These are phyloP conservation scores for Ganoderma boninense DNA, from an alignment of 1,284 basidiomycete species.

Conservation along the genomic window DNA sequence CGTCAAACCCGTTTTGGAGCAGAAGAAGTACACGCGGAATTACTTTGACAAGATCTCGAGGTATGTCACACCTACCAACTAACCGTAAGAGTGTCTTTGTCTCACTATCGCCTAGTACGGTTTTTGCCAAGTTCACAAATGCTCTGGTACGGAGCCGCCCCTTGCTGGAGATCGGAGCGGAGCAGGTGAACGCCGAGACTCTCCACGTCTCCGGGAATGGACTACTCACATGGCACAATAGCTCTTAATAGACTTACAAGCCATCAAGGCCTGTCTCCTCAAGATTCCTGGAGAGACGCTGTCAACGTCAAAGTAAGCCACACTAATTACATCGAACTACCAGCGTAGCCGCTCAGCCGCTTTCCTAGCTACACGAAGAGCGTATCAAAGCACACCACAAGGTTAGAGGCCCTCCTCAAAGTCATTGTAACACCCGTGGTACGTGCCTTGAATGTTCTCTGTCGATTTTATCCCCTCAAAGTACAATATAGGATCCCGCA, in stretches of 20 bases:
- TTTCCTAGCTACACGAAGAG: slow-evolving; percentile 77
- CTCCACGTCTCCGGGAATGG: too few species aligned
- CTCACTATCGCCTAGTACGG: slow-evolving; percentile 57
- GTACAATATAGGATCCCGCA: slow-evolving; percentile 72
- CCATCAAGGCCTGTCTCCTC: slow-evolving; percentile 83
- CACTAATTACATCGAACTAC: neutral
- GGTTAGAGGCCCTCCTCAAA: slow-evolving; percentile 91
- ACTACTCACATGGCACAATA: slow-evolving; percentile 42
- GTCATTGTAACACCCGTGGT: slow-evolving; percentile 92
- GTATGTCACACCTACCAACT: slow-evolving; percentile 50
- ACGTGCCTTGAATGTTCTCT: slow-evolving; percentile 38
- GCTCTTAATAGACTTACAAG: slow-evolving; percentile 93
- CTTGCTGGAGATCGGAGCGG: slow-evolving; percentile 89
- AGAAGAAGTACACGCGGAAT: slow-evolving; percentile 92
- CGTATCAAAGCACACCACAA: slow-evolving; percentile 81
- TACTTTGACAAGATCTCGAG: slow-evolving; percentile 92
- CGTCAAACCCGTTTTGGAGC: slow-evolving; percentile 82
- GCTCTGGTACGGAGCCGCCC: slow-evolving; percentile 89
- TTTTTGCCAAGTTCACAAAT: slow-evolving; percentile 88
- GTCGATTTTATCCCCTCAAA: neutral
- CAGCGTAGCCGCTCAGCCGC: slow-evolving; percentile 3
- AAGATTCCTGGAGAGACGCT: slow-evolving; percentile 82
- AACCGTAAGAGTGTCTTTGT: neutral
- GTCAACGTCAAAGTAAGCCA: slow-evolving; percentile 60
- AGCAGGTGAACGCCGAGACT: slow-evolving; percentile 70